Evolutionary conservation across 805 yeast species (phyloP), one percentile per base, ranked within the genome.

Genomic region (Candida manassasensis): DNA sequence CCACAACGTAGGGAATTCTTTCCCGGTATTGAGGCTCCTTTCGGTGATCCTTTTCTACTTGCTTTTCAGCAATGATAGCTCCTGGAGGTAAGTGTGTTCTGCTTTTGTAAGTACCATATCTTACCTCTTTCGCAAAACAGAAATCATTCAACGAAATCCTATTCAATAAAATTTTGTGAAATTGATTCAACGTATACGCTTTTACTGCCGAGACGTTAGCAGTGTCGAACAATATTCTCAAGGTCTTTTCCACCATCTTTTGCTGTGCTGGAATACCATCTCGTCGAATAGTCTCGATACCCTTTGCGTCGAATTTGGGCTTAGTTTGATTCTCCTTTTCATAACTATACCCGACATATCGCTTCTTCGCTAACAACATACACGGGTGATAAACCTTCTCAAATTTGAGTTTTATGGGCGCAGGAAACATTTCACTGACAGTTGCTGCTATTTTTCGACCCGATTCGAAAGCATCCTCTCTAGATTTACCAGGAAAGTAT

Each of bases 251-350:
- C 19, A 85, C 79, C 13, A 93, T 79, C 45, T 81, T 80, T 57
- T 79, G 94, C 44, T 85, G 94, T 0, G 96, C 95, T 0, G 95
- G 95, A 17, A 89, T 83, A 0, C 97, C 97, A 58, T 93, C 98
- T 43, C 98, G 64, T 43, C 98, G 61, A 0, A 93, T 85, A 0
- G 97, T 93, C 52, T 93, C 98, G 9, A 87, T 88, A 2, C 98
- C 98, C 47, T 93, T 93, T 0, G 98, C 97, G 63, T 93, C 97
- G 55, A 93, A 88, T 21, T 59, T 69, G 0, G 96, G 86, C 5
- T 41, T 60, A 3, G 35, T 43, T 45, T 83, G 88, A 11, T 57
- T 59, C 19, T 68, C 72, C 12, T 54, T 48, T 44, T 84, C 95
- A 57, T 73, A 90, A 27, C 83, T 71, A 52, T 81, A 79, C 0